Evolutionary conservation across 1,284 basidiomycete species (phyloP).

Genomic region (Neolentinus lepideus): DNA sequence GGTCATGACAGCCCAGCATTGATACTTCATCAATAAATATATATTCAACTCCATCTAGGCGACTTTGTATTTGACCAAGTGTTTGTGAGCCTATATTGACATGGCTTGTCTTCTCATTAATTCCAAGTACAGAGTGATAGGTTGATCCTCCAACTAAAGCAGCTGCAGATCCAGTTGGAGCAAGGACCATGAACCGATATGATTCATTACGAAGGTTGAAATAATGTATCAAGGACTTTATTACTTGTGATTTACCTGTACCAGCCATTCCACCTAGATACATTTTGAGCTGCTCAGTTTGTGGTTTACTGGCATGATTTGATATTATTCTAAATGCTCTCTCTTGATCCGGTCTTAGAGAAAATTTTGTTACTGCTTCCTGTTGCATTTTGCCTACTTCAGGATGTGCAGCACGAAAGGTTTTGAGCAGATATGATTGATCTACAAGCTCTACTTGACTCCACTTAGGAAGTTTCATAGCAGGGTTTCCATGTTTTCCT

Average conservation of each 20-base stretch:
- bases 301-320: conserved; percentile 16
- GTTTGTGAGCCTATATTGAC: background rate
- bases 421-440: background rate
- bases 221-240: conserved; percentile 25
- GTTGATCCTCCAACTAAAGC: conserved; percentile 28
- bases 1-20: conserved; percentile 8
- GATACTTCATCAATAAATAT: conserved; percentile 24
- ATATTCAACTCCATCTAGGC: conserved; percentile 17
- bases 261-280: conserved; percentile 30
- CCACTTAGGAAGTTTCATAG: background rate
- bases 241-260: conserved; percentile 35
- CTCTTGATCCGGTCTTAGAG: conserved; percentile 23
- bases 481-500: background rate
- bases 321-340: conserved; percentile 26
- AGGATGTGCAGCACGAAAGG: background rate
- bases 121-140: conserved; percentile 27
- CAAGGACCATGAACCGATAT: conserved; percentile 22
- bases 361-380: background rate
- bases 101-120: conserved; percentile 7
- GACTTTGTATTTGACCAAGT: background rate
- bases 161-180: conserved; percentile 31
- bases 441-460: background rate
- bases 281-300: conserved; percentile 22
- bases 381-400: background rate
- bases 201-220: conserved; percentile 18